Base-by-base conservation (phyloP, 169 alveolate species). In the Neospora caninum region DNA sequence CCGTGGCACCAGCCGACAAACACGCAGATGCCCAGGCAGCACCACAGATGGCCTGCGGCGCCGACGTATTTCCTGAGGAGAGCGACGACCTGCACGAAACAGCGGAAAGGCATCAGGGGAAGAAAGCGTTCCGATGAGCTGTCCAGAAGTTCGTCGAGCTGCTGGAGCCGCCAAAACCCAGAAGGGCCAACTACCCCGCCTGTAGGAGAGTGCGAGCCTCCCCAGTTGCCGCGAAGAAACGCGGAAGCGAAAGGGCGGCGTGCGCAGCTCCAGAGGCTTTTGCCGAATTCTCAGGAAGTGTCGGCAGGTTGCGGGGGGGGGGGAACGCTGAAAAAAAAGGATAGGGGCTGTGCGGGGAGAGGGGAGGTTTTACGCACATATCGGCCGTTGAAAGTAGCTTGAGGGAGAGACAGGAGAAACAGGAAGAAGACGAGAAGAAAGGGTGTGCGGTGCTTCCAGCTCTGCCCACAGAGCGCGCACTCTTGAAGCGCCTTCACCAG, bases 341-440 rank as follows among this genome's bases (percentile, higher is more conserved):
- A 49, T 4, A 49, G 58, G 58, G 22, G 22, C n/a, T n/a, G n/a
- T n/a, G n/a, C 4, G 58, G 58, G 4, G 58, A 49, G 58, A 4
- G 4, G 58, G 22, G 58, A 7, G 58, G 58, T 13, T 49, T 4
- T 49, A 49, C 58, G 31, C 16, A 82, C 89, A 31, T 42, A 43
- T 4, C 89, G 89, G 36, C 89, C 89, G 41, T 41, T 36, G 41
- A 36, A 18, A 34, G 64, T 29, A 20, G 89, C 89, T 27, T 82
- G 89, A n/a, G 67, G 89, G 41, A 82, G 89, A 4, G 89, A 38
- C 36, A 82, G n/a, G 10, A 31, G 89, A 9, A 82, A 31, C 41
- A 82, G 89, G 31, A 82, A 31, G 67, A 22, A 25, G 89, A 38
- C n/a, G 67, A 18, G 38, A 20, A 36, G 25, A 4, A 49, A 29